Percentiles rank a stretch among this genome's conserved stretches.
Conservation (phyloP, 2,329 filamentous ascomycete species). For the Lomentospora prolificans region DNA sequence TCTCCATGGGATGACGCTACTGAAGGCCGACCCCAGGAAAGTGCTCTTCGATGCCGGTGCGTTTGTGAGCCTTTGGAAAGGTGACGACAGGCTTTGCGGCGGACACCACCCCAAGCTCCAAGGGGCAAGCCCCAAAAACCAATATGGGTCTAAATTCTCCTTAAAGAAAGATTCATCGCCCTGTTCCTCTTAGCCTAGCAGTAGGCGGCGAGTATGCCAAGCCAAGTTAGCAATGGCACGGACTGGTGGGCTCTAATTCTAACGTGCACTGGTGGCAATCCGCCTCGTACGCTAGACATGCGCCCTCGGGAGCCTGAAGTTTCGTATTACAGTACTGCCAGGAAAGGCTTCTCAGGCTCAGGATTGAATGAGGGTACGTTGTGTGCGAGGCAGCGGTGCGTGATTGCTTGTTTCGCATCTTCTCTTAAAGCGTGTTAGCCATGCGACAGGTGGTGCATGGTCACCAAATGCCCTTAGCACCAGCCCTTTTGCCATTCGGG, state of each 20-base stretch:
- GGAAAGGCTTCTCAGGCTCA: neutral
- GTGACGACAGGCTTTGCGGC: neutral
- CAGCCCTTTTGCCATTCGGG: neutral
- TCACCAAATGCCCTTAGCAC: neutral
- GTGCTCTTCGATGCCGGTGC: too few species aligned
- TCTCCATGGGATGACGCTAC: too few species aligned
- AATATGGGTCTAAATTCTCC: too few species aligned
- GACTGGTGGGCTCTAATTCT: neutral
- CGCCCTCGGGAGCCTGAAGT: neutral
- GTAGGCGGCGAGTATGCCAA: neutral
- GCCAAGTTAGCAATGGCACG: neutral
- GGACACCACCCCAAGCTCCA: neutral
- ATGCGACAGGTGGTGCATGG: neutral
- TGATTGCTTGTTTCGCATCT: neutral
- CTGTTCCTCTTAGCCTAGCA: neutral
- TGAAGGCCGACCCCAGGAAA: too few species aligned
- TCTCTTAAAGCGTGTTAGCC: neutral
- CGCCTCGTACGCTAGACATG: neutral
- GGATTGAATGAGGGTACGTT: neutral
- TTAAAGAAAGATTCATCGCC: too few species aligned
- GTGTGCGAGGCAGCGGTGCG: neutral
- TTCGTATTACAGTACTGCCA: neutral
- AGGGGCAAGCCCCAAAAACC: neutral
- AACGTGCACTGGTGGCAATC: neutral
- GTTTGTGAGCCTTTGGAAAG: too few species aligned